phyloP scores from a whole-genome alignment of 805 yeast species.

The Hanseniaspora lindneri region DNA sequence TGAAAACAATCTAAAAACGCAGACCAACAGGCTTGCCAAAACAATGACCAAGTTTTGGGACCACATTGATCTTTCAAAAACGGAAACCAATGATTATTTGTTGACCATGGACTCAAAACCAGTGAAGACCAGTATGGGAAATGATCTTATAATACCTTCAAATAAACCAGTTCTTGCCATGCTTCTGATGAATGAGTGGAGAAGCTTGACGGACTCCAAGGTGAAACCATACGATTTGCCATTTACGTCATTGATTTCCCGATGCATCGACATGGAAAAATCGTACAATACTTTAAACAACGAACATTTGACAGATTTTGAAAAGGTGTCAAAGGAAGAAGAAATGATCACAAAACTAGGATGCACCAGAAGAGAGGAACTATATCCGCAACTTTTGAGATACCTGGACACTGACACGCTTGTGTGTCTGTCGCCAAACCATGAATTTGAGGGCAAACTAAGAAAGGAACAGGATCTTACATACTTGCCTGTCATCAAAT shows the following conservation, averaged over 20 bases:
- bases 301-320: background rate
- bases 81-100: constrained; percentile 28
- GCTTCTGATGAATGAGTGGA: constrained; percentile 81
- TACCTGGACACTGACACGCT: constrained; percentile 92
- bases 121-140: constrained; percentile 74
- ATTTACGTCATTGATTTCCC: constrained; percentile 70
- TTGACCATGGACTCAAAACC: constrained; percentile 65
- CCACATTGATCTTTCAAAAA: constrained; percentile 36
- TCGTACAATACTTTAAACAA: constrained; percentile 28
- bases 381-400: constrained; percentile 52
- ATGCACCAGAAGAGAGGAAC: constrained; percentile 36
- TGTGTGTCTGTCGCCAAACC: constrained; percentile 66
- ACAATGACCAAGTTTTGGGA: constrained; percentile 75
- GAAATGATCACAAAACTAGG: constrained; percentile 53
- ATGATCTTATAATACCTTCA: constrained; percentile 51
- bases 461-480: constrained; percentile 67
- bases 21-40: constrained; percentile 57
- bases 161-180: constrained; percentile 53
- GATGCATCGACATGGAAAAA: constrained; percentile 65
- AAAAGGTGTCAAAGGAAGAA: constrained; percentile 26
- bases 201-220: constrained; percentile 48
- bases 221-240: constrained; percentile 75
- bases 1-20: constrained; percentile 45
- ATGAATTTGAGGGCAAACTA: constrained; percentile 73
- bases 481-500: constrained; percentile 61